Evolutionary conservation across 1,284 basidiomycete species (phyloP).

Genomic region (Marasmius fiardii): DNA sequence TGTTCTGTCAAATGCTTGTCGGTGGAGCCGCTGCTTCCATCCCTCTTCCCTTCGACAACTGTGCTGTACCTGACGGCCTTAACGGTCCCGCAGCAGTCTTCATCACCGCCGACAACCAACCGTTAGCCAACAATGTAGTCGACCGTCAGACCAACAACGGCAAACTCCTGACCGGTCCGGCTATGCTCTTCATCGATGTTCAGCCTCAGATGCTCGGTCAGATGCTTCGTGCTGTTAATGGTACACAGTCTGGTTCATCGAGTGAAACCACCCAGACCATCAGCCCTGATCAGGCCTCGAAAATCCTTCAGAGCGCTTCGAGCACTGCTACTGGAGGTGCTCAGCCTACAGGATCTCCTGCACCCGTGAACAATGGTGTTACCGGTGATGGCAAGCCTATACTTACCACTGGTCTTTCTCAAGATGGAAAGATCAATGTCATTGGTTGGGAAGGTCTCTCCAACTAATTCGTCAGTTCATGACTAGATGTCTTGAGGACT

Average conservation of each 20-base stretch:
- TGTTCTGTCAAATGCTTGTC: slow-evolving; percentile 76
- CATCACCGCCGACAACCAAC: slow-evolving; percentile 62
- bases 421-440: slow-evolving; percentile 37
- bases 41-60: slow-evolving; percentile 54
- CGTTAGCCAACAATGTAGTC: slow-evolving; percentile 60
- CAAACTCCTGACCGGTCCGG: slow-evolving; percentile 69
- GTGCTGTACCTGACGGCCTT: slow-evolving; percentile 59
- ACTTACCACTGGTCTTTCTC: slow-evolving; percentile 34
- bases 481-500: background rate
- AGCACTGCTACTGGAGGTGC: slow-evolving; percentile 20
- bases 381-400: slow-evolving; percentile 30
- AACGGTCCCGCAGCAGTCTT: slow-evolving; percentile 73
- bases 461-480: background rate
- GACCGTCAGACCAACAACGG: slow-evolving; percentile 54
- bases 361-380: slow-evolving; percentile 15
- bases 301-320: slow-evolving; percentile 36
- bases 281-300: slow-evolving; percentile 42
- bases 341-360: slow-evolving; percentile 17
- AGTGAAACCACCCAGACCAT: slow-evolving; percentile 38
- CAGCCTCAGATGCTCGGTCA: slow-evolving; percentile 46
- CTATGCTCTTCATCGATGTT: slow-evolving; percentile 64
- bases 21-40: slow-evolving; percentile 59
- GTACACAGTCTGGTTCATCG: slow-evolving; percentile 15
- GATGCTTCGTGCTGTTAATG: slow-evolving; percentile 31
- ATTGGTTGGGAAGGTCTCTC: slow-evolving; percentile 31